Percentiles rank a stretch among this genome's conserved stretches.
These are phyloP conservation scores for Trichoderma parareesei DNA, from an alignment of 495 filamentous ascomycete genomes.

Conservation along the genomic window DNA sequence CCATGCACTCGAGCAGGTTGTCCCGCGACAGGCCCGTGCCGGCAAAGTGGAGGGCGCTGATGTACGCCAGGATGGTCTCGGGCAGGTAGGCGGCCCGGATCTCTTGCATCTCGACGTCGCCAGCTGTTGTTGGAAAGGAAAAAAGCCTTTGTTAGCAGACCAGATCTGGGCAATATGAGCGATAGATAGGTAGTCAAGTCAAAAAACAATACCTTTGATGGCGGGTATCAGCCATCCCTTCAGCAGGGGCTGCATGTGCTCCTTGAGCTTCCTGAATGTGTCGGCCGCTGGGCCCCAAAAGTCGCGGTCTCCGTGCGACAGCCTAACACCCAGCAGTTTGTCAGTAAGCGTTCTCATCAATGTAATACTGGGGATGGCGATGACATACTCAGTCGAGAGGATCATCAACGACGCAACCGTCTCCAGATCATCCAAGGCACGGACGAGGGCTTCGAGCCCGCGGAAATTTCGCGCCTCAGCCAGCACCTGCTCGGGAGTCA, in stretches of 20 bases:
- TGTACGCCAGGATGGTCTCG: conserved; percentile 73
- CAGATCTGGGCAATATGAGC: background rate
- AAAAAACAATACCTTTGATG: conserved; percentile 24
- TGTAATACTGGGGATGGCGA: too few species aligned
- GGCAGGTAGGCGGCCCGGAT: conserved; percentile 72
- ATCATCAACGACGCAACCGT: conserved; percentile 22
- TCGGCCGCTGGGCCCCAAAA: conserved; percentile 33
- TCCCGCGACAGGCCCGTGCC: conserved; percentile 56
- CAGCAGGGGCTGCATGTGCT: conserved; percentile 36
- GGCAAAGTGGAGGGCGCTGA: conserved; percentile 61
- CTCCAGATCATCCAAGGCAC: conserved; percentile 58
- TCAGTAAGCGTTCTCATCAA: background rate
- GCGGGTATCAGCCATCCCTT: conserved; percentile 35
- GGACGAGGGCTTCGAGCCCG: conserved; percentile 64
- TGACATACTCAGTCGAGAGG: background rate
- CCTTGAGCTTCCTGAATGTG: conserved; percentile 33
- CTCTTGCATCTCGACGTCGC: conserved; percentile 34
- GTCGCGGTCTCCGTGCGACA: conserved; percentile 25
- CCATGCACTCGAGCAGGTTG: conserved; percentile 66
- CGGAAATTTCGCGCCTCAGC: conserved; percentile 54
- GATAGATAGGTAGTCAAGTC: background rate
- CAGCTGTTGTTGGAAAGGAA: background rate
- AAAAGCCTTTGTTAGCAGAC: conserved; percentile 17
- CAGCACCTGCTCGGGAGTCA: conserved; percentile 14
- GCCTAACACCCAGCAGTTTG: background rate